These are phyloP conservation scores for Haberlea rhodopensis DNA, from an alignment of 257 asterid genomes.

Conservation along the genomic window DNA sequence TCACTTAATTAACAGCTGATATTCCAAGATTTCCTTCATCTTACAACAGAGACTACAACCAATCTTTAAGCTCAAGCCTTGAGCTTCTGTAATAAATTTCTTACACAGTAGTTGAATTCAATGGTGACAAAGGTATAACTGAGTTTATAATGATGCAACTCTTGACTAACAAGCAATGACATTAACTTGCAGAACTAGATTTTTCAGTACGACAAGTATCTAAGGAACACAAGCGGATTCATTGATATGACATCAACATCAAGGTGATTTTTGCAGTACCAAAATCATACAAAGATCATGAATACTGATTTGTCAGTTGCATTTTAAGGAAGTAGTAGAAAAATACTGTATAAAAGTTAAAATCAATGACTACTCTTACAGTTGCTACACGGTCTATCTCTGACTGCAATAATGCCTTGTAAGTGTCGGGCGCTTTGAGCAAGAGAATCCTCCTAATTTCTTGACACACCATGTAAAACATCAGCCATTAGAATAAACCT, in stretches of 20 bases:
- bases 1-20: neutral
- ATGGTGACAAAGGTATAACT: neutral
- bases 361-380: conserved; percentile 41
- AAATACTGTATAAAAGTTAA: neutral
- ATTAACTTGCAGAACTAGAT: neutral
- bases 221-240: conserved; percentile 2
- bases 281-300: conserved; percentile 1
- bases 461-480: conserved; percentile 38
- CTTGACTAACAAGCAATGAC: neutral
- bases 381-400: conserved; percentile 87
- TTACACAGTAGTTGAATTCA: neutral
- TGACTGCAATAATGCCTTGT: conserved; percentile 62
- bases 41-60: neutral
- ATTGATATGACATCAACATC: neutral
- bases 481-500: conserved; percentile 26
- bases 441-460: conserved; percentile 83
- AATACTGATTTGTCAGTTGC: conserved; percentile 1
- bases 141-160: neutral
- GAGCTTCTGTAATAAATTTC: neutral
- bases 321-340: conserved; percentile 1
- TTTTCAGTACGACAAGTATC: neutral
- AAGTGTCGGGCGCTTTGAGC: conserved; percentile 84
- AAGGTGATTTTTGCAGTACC: neutral
- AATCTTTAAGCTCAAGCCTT: neutral
- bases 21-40: no score